Evolutionary conservation across 148 eudicot genomes (phyloP), one percentile per base, ranked within the genome.

Genomic region (Talinum fruticosum): DNA sequence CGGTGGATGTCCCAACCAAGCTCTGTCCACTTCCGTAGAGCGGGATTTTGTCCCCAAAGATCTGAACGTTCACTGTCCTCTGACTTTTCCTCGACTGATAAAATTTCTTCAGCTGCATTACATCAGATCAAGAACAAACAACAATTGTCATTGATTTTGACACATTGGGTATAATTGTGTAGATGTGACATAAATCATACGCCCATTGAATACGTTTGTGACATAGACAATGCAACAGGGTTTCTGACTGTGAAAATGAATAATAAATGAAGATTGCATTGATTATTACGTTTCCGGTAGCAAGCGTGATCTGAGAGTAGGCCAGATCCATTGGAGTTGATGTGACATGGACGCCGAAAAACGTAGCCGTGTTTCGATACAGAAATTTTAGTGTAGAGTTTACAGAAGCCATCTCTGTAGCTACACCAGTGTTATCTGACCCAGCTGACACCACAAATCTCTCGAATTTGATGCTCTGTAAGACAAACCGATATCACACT

Each of bases 311-410:
- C 61, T 91, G 84, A 8, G 90, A 84, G 57, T 81, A 91, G 0
- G 92, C 78, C 7, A 93, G 83, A 82, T 86, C 90, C 4, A 93
- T 57, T 0, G 93, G 96, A 8, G 96, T 83, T 1, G 96, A 81
- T 5, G 96, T 73, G 7, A 93, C 97, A 72, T 93, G 97, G 34
- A 93, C 89, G 0, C 97, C 97, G 51, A 93, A 93, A 72, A 93
- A 93, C 13, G 96, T 81, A 13, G 89, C 97, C 0, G 96, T 93
- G 76, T 93, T 93, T 0, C 91, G 88, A 34, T 81, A 93, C 19
- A 81, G 53, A 68, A 93, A 83, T 69, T 87, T 91, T 74, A 93
- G 83, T 0, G 97, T 93, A 2, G 91, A 78, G 35, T 93, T 93
- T 66, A 85, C 82, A 34, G 97, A 82, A 38, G 88, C 89, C 97